Conservation (phyloP, 83 land plant species). For the Picea engelmannii region DNA sequence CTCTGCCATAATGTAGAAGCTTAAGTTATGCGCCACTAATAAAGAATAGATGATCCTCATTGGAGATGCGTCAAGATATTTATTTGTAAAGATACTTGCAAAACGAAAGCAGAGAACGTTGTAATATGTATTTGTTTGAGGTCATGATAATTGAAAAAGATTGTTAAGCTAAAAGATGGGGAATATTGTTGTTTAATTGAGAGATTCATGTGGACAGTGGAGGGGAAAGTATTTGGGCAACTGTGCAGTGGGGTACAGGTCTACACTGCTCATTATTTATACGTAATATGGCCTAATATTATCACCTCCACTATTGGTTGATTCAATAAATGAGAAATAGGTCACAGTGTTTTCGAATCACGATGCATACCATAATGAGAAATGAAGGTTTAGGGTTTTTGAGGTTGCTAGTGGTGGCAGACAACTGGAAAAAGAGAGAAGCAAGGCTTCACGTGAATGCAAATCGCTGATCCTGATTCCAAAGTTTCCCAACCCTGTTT, state of each 20-base stretch:
- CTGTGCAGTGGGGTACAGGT: slow-evolving; percentile 11
- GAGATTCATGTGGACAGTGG: too few relatives aligned
- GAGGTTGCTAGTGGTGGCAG: not conserved
- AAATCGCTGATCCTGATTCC: not conserved
- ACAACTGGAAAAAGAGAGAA: not conserved
- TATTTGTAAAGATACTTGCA: too few relatives aligned
- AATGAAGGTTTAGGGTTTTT: not conserved
- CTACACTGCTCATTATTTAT: not conserved
- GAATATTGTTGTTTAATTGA: too few relatives aligned
- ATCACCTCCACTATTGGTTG: not conserved
- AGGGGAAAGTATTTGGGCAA: not conserved
- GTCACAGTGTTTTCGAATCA: not conserved
- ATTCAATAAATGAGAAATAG: slow-evolving; percentile 9
- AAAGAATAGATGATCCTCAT: too few relatives aligned
- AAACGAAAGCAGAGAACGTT: too few relatives aligned
- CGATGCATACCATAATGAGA: not conserved
- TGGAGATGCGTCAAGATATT: too few relatives aligned
- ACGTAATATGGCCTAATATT: not conserved
- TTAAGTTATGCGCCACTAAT: too few relatives aligned
- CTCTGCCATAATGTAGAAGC: too few relatives aligned
- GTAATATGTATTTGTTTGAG: too few relatives aligned
- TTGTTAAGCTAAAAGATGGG: too few relatives aligned
- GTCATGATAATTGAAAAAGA: too few relatives aligned
- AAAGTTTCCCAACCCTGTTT: not conserved
- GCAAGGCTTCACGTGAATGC: slow-evolving; percentile 9